phyloP scores from a whole-genome alignment of 176 grass and related monocot genomes.

The Canna indica region DNA sequence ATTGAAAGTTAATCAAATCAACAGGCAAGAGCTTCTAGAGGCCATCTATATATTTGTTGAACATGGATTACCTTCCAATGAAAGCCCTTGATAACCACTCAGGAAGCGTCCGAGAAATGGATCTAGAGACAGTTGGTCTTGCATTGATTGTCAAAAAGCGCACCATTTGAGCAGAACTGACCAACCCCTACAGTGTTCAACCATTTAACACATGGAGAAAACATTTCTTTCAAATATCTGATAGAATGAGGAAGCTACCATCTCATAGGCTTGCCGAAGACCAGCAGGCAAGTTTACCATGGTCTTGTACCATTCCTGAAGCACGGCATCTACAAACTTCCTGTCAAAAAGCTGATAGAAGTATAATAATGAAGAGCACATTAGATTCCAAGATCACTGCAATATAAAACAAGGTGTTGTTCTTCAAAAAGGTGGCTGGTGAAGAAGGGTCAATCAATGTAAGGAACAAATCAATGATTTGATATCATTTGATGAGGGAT shows the following conservation, averaged over 20 bases:
- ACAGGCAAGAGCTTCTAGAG: too few relatives aligned
- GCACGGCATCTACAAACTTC: slow-evolving; percentile 84
- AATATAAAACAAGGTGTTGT: neutral
- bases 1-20: neutral
- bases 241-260: slow-evolving; percentile 41
- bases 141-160: slow-evolving; percentile 71
- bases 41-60: neutral
- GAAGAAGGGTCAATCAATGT: neutral
- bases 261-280: slow-evolving; percentile 80
- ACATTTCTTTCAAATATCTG: neutral
- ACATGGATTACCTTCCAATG: slow-evolving; percentile 62
- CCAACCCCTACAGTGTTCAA: slow-evolving; percentile 55
- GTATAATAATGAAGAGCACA: slow-evolving; percentile 19
- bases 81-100: slow-evolving; percentile 76
- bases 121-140: slow-evolving; percentile 68
- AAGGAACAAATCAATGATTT: neutral
- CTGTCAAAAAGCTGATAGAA: slow-evolving; percentile 74
- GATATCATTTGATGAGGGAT: neutral
- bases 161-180: slow-evolving; percentile 91
- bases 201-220: slow-evolving; percentile 23
- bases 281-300: slow-evolving; percentile 84
- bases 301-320: slow-evolving; percentile 94
- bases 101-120: slow-evolving; percentile 73
- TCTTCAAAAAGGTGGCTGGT: neutral
- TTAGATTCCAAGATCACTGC: slow-evolving; percentile 17